A percentile compares a stretch with the other conserved stretches of the same genome.
phyloP scores from a whole-genome alignment of 2,329 filamentous ascomycete genomes.

The Incumbomyces lentus region DNA sequence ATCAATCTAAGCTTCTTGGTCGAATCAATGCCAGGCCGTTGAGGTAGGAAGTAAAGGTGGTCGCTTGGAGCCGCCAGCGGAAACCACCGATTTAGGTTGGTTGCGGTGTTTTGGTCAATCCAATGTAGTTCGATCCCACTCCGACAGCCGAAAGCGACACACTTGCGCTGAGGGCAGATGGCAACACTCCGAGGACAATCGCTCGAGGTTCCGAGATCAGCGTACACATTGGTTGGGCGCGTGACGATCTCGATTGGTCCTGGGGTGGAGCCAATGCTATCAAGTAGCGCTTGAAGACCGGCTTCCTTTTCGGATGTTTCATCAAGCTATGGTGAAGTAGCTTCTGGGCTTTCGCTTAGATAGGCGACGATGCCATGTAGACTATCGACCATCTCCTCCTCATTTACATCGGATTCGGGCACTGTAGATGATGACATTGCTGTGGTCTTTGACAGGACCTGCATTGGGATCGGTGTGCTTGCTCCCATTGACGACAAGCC shows the following conservation, averaged over 20 bases:
- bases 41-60: slow-evolving; percentile 48
- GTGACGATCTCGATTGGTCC: slow-evolving; percentile 5
- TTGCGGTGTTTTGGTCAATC: slow-evolving; percentile 38
- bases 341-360: slow-evolving; percentile 6
- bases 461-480: not conserved
- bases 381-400: not conserved
- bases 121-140: slow-evolving; percentile 56
- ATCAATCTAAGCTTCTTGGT: slow-evolving; percentile 51
- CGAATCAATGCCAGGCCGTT: slow-evolving; percentile 41
- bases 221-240: slow-evolving; percentile 26
- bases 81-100: slow-evolving; percentile 29
- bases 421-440: not conserved
- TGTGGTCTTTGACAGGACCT: not conserved
- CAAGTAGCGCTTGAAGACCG: not conserved
- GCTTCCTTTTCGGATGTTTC: not conserved
- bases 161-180: slow-evolving; percentile 54
- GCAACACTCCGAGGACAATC: slow-evolving; percentile 56
- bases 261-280: not conserved
- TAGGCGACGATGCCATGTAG: not conserved
- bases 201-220: slow-evolving; percentile 48
- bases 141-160: slow-evolving; percentile 55
- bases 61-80: slow-evolving; percentile 34
- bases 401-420: not conserved
- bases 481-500: not conserved
- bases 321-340: slow-evolving; percentile 1